phyloP scores from a whole-genome alignment of 768 basidiomycete species.

The Termitomyces sp. region DNA sequence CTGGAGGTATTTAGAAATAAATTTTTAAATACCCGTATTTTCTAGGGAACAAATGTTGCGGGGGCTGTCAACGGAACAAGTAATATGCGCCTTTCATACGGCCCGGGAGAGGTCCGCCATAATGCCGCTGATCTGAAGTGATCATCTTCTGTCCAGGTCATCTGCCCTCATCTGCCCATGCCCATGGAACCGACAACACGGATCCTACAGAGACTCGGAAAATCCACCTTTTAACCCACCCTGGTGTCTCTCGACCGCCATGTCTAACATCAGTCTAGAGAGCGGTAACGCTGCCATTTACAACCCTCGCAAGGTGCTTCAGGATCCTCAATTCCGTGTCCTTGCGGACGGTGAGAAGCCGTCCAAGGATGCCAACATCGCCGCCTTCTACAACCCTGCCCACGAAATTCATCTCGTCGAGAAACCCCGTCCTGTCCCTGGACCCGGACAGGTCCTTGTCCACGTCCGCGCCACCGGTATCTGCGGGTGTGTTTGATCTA shows the following conservation, averaged over 20 bases:
- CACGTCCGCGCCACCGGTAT: constrained; percentile 69
- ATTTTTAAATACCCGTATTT: too few species aligned
- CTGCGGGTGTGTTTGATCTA: constrained; percentile 47
- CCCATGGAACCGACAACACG: not conserved
- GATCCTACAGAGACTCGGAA: not conserved
- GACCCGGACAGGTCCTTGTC: constrained; percentile 61
- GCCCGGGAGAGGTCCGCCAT: constrained; percentile 4
- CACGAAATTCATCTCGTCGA: constrained; percentile 67
- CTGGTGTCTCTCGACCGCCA: constrained; percentile 1
- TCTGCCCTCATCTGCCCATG: not conserved
- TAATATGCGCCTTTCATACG: not conserved
- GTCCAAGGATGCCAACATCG: constrained; percentile 46
- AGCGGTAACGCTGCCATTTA: constrained; percentile 44
- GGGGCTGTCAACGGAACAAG: not conserved
- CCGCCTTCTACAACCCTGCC: constrained; percentile 60
- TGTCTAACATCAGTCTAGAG: constrained; percentile 25
- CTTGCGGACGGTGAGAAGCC: constrained; percentile 48
- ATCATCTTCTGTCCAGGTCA: not conserved
- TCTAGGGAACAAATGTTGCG: too few species aligned
- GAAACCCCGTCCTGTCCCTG: constrained; percentile 57
- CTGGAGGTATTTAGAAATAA: not conserved
- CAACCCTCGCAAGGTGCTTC: constrained; percentile 51
- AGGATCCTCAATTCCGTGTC: constrained; percentile 53
- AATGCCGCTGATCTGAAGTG: too few species aligned
- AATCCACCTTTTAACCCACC: not conserved